Evolutionary conservation across 2,329 filamentous ascomycete species (phyloP).

Genomic region (Rugonectria rugulosa): DNA sequence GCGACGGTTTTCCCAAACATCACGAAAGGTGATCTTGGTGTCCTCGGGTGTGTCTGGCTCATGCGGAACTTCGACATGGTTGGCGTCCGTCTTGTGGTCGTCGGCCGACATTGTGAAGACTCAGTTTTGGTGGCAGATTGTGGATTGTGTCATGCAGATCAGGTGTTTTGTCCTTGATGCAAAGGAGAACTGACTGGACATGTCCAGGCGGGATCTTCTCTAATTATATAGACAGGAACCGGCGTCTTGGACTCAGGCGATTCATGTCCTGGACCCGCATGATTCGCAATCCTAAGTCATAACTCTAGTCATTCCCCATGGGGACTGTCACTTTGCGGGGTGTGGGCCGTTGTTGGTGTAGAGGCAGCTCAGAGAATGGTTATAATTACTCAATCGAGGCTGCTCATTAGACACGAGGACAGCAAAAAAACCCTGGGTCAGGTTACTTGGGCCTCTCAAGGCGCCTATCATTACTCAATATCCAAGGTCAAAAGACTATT

Average conservation of each 20-base stretch:
- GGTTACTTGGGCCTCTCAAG: background rate
- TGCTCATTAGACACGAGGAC: background rate
- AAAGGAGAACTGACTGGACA: too few species aligned
- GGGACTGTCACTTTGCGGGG: constrained; percentile 12
- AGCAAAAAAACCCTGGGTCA: too few species aligned
- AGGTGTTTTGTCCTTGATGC: background rate
- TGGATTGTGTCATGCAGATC: background rate
- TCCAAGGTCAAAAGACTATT: background rate
- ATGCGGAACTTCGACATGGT: constrained; percentile 20
- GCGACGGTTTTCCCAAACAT: constrained; percentile 30
- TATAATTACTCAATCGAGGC: constrained; percentile 13
- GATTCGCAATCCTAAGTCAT: background rate
- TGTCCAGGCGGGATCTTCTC: too few species aligned
- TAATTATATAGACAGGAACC: too few species aligned
- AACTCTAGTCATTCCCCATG: constrained; percentile 14
- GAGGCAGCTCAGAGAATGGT: constrained; percentile 8
- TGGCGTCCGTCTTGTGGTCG: constrained; percentile 19
- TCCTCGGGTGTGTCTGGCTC: background rate
- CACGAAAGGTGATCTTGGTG: constrained; percentile 18
- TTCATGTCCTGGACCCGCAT: background rate
- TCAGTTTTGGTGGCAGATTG: too few species aligned
- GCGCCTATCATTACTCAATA: constrained; percentile 9
- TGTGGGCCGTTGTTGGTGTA: background rate
- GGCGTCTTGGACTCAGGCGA: constrained; percentile 12
- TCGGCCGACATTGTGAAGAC: constrained; percentile 19